Conservation (phyloP, 768 basidiomycete species). For the Serendipita vermifera region DNA sequence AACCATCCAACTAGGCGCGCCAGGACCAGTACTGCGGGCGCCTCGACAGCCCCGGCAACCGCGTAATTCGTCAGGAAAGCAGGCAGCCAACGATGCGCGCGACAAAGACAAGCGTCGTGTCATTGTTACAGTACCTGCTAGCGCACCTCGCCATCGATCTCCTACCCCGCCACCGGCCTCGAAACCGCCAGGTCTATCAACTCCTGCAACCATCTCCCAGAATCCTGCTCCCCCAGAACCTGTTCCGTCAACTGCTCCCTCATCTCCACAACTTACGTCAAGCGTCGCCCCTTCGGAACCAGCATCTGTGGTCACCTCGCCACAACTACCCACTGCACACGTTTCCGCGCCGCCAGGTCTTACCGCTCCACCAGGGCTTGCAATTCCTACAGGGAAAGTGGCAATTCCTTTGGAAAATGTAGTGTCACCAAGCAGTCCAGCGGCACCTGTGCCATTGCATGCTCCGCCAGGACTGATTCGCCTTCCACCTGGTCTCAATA, state of each 20-base stretch:
- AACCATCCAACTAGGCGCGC: conserved; percentile 8
- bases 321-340: conserved; percentile 31
- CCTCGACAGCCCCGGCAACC: conserved; percentile 27
- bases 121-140: not conserved
- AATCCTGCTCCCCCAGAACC: conserved; percentile 39
- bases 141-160: no score
- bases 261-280: conserved; percentile 29
- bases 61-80: conserved; percentile 35
- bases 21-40: conserved; percentile 1
- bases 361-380: conserved; percentile 35
- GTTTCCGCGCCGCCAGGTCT: conserved; percentile 17
- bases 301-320: conserved; percentile 19
- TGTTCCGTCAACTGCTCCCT: conserved; percentile 27
- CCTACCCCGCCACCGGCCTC: not conserved
- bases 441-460: not conserved
- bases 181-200: conserved; percentile 26
- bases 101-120: conserved; percentile 5
- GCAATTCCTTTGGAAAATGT: not conserved
- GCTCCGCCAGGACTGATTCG: conserved; percentile 10
- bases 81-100: conserved; percentile 19
- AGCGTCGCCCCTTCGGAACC: conserved; percentile 29
- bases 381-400: conserved; percentile 25
- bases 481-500: conserved; percentile 10
- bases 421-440: no score
- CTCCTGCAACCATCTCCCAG: conserved; percentile 36